Evolutionary conservation across 306 rosid species (phyloP).

Genomic region (Mimosa bimucronata): DNA sequence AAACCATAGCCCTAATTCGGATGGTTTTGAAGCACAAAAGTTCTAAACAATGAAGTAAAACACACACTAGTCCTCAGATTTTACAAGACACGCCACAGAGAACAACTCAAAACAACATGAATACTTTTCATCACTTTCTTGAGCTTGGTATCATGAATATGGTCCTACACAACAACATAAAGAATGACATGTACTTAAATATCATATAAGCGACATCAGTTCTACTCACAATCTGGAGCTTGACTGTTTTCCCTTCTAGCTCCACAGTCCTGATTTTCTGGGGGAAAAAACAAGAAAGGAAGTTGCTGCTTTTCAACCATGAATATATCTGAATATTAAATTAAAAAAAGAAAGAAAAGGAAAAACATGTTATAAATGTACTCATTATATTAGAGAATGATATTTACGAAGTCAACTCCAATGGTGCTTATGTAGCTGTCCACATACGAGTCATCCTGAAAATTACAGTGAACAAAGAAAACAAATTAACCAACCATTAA

Average conservation of each 20-base stretch:
- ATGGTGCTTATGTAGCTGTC: conserved; percentile 97
- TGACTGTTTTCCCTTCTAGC: conserved; percentile 84
- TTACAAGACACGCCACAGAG: neutral
- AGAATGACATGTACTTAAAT: neutral
- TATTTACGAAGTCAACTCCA: conserved; percentile 92
- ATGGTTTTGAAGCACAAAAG: neutral
- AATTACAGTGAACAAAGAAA: neutral
- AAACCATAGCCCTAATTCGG: neutral
- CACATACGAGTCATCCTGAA: conserved; percentile 90
- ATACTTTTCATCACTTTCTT: neutral
- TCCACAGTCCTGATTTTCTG: conserved; percentile 98
- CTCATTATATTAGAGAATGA: neutral
- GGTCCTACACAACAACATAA: conserved; percentile 4
- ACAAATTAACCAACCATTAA: neutral
- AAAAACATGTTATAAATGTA: neutral
- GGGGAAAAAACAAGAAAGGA: conserved; percentile 18
- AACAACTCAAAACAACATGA: neutral
- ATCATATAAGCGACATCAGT: neutral
- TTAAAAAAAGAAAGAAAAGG: neutral
- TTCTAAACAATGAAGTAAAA: neutral
- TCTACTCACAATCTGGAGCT: conserved; percentile 92
- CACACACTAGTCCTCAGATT: neutral
- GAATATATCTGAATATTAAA: neutral
- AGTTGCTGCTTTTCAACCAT: neutral
- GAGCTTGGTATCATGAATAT: neutral